Percentiles rank a stretch among this genome's conserved stretches.
phyloP scores from a whole-genome alignment of 768 basidiomycete species.

The Lanmaoa pseudosensibilis region DNA sequence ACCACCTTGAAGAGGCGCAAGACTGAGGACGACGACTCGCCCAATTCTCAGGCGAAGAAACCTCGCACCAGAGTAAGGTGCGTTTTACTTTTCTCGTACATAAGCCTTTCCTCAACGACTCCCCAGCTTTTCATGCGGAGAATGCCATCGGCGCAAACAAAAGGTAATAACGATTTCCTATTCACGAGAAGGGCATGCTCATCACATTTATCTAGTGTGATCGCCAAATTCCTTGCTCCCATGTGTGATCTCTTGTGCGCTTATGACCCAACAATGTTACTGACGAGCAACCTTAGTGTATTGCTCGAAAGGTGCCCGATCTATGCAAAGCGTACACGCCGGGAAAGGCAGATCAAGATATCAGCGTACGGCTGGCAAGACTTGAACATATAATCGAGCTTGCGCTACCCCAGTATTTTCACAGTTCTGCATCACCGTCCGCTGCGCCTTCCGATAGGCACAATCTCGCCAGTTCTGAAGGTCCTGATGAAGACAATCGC shows the following conservation, averaged over 20 bases:
- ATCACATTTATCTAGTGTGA: conserved; percentile 60
- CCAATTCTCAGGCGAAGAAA: conserved; percentile 55
- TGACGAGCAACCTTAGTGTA: conserved; percentile 49
- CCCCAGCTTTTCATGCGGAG: conserved; percentile 77
- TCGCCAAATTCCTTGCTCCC: conserved; percentile 80
- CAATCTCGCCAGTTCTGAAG: conserved; percentile 48
- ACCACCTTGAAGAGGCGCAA: conserved; percentile 59
- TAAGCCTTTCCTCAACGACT: conserved; percentile 3
- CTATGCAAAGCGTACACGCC: conserved; percentile 88
- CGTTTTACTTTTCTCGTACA: conserved; percentile 16
- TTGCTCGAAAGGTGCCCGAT: conserved; percentile 84
- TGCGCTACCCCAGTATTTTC: conserved; percentile 74
- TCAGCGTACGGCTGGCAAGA: conserved; percentile 68
- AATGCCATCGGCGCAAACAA: conserved; percentile 87
- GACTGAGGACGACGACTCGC: conserved; percentile 56
- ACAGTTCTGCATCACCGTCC: conserved; percentile 40
- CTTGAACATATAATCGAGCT: conserved; percentile 80
- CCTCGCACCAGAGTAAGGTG: conserved; percentile 74
- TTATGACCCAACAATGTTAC: conserved; percentile 4
- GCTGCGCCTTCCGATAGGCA: conserved; percentile 36
- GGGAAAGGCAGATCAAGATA: conserved; percentile 81
- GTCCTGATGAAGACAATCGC: conserved; percentile 61
- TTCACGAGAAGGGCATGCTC: conserved; percentile 20
- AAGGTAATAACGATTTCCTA: conserved; percentile 48
- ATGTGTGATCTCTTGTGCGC: conserved; percentile 48